Base-by-base conservation (phyloP, 2,329 filamentous ascomycete species). In the Thelonectria olida region DNA sequence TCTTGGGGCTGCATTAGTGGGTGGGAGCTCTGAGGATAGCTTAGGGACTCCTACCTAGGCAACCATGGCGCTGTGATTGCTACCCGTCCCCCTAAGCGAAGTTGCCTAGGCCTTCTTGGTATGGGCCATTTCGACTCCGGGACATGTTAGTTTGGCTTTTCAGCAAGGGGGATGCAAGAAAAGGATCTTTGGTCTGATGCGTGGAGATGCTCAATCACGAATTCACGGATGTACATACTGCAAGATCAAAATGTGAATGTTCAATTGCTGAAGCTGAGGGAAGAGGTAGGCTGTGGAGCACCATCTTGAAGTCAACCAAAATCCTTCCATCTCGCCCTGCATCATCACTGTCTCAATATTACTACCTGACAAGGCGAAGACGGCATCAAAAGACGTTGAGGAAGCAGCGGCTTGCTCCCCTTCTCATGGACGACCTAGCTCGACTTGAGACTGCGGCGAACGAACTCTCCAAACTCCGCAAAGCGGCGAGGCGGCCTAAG, bases 1-100 rank as follows among this genome's bases (percentile, higher is more conserved):
- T 39, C 31, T 39, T 54, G 50, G 52, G 59, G 56, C 36, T 48
- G n/a, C 45, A 17, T 59, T 64, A 68, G 65, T 64, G 68, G 65
- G 49, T 57, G 52, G 39, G 42, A 22, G 39, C 31, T 34, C n/a
- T 34, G 31, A 15, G 7, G 31, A 34, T 34, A 34, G 55, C 45
- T 31, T 34, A 48, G 45, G 28, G 27, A 34, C 42, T 58, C 19
- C 12, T 28, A 15, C 15, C 31, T 49, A 48, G 44, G 53, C 44
- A 48, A 28, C 53, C 22, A 25, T 41, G 31, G 31, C 58, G 47
- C 39, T 42, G 23, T 38, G 27, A 19, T 25, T 28, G 22, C 31
- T 25, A 20, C 5, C 27, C 19, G n/a, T 25, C 12, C 19, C 5
- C 22, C 25, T 25, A n/a, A 48, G 52, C 52, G 52, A 56, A 17